These are phyloP conservation scores for Nicotiana benthamiana DNA, from an alignment of 257 asterid genomes.

Conservation along the genomic window DNA sequence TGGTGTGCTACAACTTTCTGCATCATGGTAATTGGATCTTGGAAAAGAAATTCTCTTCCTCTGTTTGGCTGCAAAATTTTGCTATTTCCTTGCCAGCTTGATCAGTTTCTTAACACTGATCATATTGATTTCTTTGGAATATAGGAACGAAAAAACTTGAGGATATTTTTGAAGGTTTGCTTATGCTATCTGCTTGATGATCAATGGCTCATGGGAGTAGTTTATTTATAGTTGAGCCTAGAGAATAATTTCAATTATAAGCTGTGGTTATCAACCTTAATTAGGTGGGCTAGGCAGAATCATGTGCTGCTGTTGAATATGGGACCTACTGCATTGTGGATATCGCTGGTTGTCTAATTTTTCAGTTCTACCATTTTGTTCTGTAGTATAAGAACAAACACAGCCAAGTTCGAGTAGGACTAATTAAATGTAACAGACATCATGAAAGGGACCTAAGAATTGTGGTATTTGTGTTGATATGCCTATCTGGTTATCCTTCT, in stretches of 20 bases:
- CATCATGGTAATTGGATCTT: background rate
- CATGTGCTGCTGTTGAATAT: background rate
- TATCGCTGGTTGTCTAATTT: background rate
- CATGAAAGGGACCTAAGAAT: no score
- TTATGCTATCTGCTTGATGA: background rate
- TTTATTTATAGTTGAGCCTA: background rate
- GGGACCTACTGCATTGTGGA: background rate
- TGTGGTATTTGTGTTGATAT: background rate
- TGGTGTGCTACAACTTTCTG: background rate
- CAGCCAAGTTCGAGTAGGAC: background rate
- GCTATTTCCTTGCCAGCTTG: background rate
- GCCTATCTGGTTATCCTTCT: no score
- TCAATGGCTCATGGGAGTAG: background rate
- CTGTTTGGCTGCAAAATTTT: background rate
- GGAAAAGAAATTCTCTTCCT: background rate
- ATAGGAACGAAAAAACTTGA: background rate
- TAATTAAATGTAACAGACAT: background rate
- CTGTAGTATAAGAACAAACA: no score
- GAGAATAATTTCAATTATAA: background rate
- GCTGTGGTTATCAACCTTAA: background rate
- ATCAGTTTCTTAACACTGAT: background rate
- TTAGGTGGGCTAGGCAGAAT: background rate
- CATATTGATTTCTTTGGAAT: background rate
- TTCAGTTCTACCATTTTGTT: background rate
- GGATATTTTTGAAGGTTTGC: background rate